Evolutionary conservation across 2,329 filamentous ascomycete species (phyloP), one percentile per base, ranked within the genome.

Genomic region (Cladobotryum protrusum): DNA sequence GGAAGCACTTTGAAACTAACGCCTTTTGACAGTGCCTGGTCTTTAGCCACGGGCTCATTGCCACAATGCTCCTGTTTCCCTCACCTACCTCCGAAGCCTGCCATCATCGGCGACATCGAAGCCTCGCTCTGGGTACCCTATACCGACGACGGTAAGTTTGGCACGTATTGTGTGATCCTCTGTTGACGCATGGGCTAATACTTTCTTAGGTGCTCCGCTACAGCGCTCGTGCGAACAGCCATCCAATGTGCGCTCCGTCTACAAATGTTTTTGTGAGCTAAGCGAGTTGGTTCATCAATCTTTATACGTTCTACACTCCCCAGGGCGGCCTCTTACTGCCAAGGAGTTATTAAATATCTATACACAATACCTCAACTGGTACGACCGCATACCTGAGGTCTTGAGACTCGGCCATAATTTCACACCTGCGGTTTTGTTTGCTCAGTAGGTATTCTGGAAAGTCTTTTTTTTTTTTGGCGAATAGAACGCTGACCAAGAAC

Each of bases 271-370:
- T 57, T 86, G 83, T 60, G 81, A 85, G 59, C 74, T 90, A 45
- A 87, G 83, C 54, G 85, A 89, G 65, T 77, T 89, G 1, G 81
- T 88, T 1, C 86, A 87, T 62, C 78, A 86, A 57, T 85, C 83
- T 29, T 72, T 87, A 17, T 85, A 85, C 60, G 77, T 86, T 36
- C 76, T 89, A n/a, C 86, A 88, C 61, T 83, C 85, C 4, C 86
- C 86, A 0, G 81, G 79, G 13, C 76, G 78, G 49, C 79, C 79
- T 5, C 72, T 89, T 41, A 86, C 81, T 0, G 82, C 82, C 55
- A 75, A 77, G 36, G 78, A 80, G 36, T 69, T 89, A 2, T 70
- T 87, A 8, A 75, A 72, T 43, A 79, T 81, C 20, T 88, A 89
- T 56, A 81, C 77, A 0, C 77, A 83, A 56, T 89, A 87, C 57